Conservation (phyloP, 768 basidiomycete genomes). For the Psilocybe subaeruginosa region DNA sequence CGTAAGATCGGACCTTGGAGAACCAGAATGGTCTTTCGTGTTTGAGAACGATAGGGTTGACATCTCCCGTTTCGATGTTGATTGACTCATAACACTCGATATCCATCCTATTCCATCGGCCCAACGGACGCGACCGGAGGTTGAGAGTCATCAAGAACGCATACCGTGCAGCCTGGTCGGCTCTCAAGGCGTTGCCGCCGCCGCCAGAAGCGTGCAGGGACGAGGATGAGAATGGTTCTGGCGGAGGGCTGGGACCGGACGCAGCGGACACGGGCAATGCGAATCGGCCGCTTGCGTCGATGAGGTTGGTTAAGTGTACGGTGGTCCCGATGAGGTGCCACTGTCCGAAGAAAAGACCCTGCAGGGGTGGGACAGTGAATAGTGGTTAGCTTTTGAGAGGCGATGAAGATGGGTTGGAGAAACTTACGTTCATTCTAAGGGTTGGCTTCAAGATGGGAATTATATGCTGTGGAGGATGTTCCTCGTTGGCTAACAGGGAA, state of each 20-base stretch:
- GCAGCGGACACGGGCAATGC: conserved; percentile 24
- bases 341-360: conserved; percentile 75
- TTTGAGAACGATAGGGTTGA: conserved; percentile 68
- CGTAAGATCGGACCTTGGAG: conserved; percentile 82
- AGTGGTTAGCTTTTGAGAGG: background rate
- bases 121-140: conserved; percentile 77
- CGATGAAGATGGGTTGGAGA: background rate
- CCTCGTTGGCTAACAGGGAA: conserved; percentile 84
- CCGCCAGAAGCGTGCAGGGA: conserved; percentile 6
- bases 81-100: conserved; percentile 76
- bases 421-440: conserved; percentile 72
- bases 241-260: conserved; percentile 8
- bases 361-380: conserved; percentile 1
- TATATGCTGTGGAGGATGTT: conserved; percentile 65
- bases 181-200: background rate
- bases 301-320: conserved; percentile 64
- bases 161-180: conserved; percentile 46
- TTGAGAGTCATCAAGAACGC: conserved; percentile 74
- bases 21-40: conserved; percentile 94
- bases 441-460: conserved; percentile 78
- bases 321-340: conserved; percentile 71
- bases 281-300: conserved; percentile 53
- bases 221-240: conserved; percentile 10
- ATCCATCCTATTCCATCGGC: conserved; percentile 84
- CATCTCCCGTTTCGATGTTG: conserved; percentile 75